Base-by-base conservation (phyloP, 1,139 yeast genomes). In the Spathaspora sp. region DNA sequence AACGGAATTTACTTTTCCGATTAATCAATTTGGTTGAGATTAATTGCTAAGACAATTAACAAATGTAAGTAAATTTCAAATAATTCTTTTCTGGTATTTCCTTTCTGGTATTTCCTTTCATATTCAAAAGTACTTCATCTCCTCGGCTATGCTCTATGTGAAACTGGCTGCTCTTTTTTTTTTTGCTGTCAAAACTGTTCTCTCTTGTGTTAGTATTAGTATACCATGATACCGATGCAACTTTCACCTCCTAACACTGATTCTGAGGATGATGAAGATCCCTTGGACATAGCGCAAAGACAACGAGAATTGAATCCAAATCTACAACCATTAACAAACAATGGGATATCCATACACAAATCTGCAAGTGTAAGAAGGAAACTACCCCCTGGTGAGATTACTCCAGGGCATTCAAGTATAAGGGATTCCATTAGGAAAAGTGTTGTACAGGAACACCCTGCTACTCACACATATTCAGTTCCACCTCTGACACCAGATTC, bases 221-320 rank as follows among this genome's bases (percentile, higher is more conserved):
- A 27, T 27, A 11, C 13, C 13, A 27, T 27, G 31, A 27, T 27
- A 27, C 31, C 13, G 31, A 27, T 10, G 13, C 31, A 31, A 31
- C 15, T 15, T 13, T 8, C 15, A 9, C 10, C 23, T 16, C 31
- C 31, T 20, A 27, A 38, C n/a, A 11, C 18, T 13, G 18, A 40
- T 13, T 18, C 36, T 6, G 20, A 36, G 11, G 42, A 40, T 11
- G 36, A 29, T 4, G 34, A 31, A 31, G 45, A 44, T 34, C 25
- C 41, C 8, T 33, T 43, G 31, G 31, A 44, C 8, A 10, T 47
- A 9, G 31, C 43, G 15, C 42, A 37, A 24, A 40, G 24, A 11
- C 43, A 47, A 25, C 40, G 44, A 36, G 27, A 18, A 8, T 5
- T 16, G 6, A 44, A 44, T 29, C 47, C 47, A 17, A 44, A 44